Evolutionary conservation across 805 yeast species (phyloP).

Genomic region (Metschnikowia arizonensis): DNA sequence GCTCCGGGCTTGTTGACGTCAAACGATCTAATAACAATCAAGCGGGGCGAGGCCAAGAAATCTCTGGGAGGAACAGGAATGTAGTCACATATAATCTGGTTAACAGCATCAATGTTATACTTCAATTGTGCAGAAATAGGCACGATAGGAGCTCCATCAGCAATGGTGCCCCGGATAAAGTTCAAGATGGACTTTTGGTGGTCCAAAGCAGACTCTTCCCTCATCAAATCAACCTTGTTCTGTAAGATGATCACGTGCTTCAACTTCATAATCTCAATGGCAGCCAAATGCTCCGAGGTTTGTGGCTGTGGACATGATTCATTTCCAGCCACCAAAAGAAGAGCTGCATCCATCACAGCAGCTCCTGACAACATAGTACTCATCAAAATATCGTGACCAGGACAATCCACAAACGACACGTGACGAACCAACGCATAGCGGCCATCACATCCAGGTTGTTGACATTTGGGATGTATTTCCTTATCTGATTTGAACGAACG

Average conservation of each 20-base stretch:
- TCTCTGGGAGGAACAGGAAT: constrained; percentile 97
- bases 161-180: constrained; percentile 95
- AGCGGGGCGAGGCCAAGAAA: constrained; percentile 87
- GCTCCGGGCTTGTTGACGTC: constrained; percentile 99
- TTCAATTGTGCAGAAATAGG: constrained; percentile 98
- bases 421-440: constrained; percentile 90
- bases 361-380: constrained; percentile 99
- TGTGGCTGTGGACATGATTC: constrained; percentile 99
- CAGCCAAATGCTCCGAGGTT: constrained; percentile 98
- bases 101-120: constrained; percentile 97
- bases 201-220: constrained; percentile 93
- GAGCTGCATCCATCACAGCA: constrained; percentile 99
- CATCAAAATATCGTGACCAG: constrained; percentile 99
- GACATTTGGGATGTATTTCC: constrained; percentile 91
- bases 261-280: constrained; percentile 98
- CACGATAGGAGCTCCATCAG: constrained; percentile 98
- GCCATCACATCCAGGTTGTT: constrained; percentile 81
- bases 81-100: constrained; percentile 89
- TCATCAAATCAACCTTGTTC: constrained; percentile 97
- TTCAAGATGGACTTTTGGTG: constrained; percentile 90
- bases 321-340: constrained; percentile 93
- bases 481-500: constrained; percentile 91
- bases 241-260: constrained; percentile 94
- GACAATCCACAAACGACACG: constrained; percentile 98
- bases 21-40: constrained; percentile 95